A percentile compares a stretch with the other conserved stretches of the same genome.
Evolutionary conservation across 2,329 filamentous ascomycete species (phyloP).

Genomic region (Neobulgaria alba): DNA sequence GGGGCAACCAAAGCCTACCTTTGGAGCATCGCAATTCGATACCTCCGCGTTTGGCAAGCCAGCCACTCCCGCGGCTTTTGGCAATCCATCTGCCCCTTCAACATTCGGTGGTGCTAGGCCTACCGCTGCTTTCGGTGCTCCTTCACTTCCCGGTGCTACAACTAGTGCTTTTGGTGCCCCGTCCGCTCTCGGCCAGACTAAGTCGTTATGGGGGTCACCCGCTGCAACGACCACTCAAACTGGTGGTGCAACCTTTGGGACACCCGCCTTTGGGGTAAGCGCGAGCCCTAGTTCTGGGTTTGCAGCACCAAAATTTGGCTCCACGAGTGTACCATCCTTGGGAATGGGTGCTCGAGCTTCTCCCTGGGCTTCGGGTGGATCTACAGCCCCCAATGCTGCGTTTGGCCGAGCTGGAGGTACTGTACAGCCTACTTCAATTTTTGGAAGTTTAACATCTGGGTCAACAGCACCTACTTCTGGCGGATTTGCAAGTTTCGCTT

Average conservation of each 20-base stretch:
- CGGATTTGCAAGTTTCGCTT: constrained; percentile 47
- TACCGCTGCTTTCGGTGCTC: constrained; percentile 27
- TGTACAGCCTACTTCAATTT: constrained; percentile 31
- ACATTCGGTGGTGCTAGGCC: constrained; percentile 26
- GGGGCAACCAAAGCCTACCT: constrained; percentile 22
- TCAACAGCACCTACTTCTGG: constrained; percentile 30
- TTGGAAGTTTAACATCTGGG: constrained; percentile 25
- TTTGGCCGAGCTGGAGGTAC: constrained; percentile 49
- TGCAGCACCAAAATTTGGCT: constrained; percentile 36
- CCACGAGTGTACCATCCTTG: constrained; percentile 31
- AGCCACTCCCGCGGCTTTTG: too few species aligned
- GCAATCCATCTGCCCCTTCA: constrained; percentile 25
- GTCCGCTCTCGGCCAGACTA: constrained; percentile 39
- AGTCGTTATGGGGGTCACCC: constrained; percentile 42
- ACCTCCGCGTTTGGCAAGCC: constrained; percentile 14
- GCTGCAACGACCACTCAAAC: constrained; percentile 28
- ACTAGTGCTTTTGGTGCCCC: constrained; percentile 28
- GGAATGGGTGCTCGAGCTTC: constrained; percentile 40
- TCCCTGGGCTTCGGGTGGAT: constrained; percentile 40
- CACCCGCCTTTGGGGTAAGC: constrained; percentile 11
- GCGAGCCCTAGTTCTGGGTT: constrained; percentile 35
- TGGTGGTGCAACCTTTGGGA: constrained; percentile 31
- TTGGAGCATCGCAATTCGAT: constrained; percentile 31
- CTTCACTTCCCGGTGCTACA: constrained; percentile 33
- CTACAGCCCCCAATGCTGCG: constrained; percentile 29